Percentiles rank a stretch among this genome's conserved stretches.
phyloP scores from a whole-genome alignment of 2,329 filamentous ascomycete species.

The Trichoderma sp. region DNA sequence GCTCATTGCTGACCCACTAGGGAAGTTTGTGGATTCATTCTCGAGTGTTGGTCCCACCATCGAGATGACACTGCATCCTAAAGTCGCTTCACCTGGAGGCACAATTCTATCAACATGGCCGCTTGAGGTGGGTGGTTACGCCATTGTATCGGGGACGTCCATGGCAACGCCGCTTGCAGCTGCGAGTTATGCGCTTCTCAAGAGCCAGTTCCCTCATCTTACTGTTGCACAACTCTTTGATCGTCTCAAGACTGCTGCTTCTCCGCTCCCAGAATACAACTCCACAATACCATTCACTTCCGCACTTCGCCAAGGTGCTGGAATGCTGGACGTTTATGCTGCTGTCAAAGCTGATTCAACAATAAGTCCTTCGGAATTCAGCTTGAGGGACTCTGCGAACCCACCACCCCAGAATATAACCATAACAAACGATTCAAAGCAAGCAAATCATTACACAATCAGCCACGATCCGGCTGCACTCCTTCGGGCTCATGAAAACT shows the following conservation, averaged over 20 bases:
- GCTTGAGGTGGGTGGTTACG: not conserved
- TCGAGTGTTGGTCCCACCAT: not conserved
- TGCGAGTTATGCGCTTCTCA: not conserved
- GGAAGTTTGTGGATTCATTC: not conserved
- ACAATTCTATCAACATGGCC: not conserved
- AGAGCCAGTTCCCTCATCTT: not conserved
- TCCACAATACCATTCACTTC: not conserved
- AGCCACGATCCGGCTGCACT: not conserved
- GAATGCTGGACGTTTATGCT: not conserved
- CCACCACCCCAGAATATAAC: not conserved
- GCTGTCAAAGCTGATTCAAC: not conserved
- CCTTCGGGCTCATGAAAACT: not conserved
- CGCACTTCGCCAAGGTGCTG: not conserved
- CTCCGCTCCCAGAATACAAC: not conserved
- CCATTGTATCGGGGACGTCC: not conserved
- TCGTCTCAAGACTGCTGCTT: not conserved
- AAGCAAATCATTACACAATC: not conserved
- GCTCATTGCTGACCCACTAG: not conserved
- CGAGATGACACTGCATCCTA: not conserved
- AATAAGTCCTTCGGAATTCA: not conserved
- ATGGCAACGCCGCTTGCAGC: not conserved
- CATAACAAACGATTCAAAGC: not conserved
- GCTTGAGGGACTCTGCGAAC: not conserved
- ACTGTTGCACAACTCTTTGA: not conserved
- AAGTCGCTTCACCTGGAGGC: not conserved